These are phyloP conservation scores for Geotrichum fermentans DNA, from an alignment of 1,139 yeast species.

Conservation along the genomic window DNA sequence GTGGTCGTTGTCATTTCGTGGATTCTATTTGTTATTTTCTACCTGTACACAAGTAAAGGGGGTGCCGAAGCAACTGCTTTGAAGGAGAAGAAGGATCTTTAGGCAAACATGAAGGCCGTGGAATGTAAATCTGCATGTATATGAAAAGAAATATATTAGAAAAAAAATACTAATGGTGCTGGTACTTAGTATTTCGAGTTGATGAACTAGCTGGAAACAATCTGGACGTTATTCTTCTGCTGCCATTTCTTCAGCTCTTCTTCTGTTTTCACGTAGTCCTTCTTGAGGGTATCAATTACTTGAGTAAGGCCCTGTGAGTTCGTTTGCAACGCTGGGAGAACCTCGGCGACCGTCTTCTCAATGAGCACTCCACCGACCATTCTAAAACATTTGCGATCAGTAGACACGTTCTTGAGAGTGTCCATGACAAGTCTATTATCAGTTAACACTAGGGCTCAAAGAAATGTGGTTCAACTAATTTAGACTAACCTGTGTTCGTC, in stretches of 20 bases:
- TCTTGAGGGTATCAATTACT: conserved; percentile 36
- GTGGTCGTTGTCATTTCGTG: conserved; percentile 66
- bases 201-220: conserved; percentile 31
- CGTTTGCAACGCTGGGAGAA: conserved; percentile 58
- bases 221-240: conserved; percentile 42
- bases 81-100: conserved; percentile 16
- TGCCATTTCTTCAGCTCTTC: conserved; percentile 40
- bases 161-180: no score
- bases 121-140: background rate
- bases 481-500: conserved; percentile 42
- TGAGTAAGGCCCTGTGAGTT: conserved; percentile 47
- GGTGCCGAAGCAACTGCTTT: conserved; percentile 17
- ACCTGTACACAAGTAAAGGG: conserved; percentile 42
- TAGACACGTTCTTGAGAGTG: conserved; percentile 50
- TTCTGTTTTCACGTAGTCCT: conserved; percentile 38
- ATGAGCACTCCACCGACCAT: conserved; percentile 93
- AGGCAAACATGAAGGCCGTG: background rate
- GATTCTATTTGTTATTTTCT: conserved; percentile 67
- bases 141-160: background rate
- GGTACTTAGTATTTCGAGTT: no score
- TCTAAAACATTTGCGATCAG: conserved; percentile 73
- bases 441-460: no score
- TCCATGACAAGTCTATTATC: conserved; percentile 45
- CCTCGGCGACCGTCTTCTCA: conserved; percentile 75
- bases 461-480: no score